Percentiles rank a stretch among this genome's conserved stretches.
phyloP scores from a whole-genome alignment of 2,329 filamentous ascomycete genomes.

The Dothideomycetes sp. region DNA sequence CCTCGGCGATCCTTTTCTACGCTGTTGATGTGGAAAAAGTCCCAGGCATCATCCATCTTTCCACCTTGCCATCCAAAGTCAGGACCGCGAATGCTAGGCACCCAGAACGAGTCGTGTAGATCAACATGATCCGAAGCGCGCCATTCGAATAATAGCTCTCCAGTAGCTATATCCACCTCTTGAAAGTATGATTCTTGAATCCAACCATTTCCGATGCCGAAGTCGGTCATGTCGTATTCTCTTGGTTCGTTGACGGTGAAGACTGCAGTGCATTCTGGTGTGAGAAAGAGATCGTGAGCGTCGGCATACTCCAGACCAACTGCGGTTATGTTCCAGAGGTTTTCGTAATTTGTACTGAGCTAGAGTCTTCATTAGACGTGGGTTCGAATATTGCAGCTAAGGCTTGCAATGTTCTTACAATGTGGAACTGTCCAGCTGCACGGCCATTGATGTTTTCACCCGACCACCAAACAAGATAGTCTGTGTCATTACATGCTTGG shows the following conservation, averaged over 20 bases:
- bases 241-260: conserved; percentile 30
- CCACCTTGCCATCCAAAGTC: conserved; percentile 19
- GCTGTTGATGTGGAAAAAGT: conserved; percentile 44
- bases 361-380: neutral
- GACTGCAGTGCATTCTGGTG: conserved; percentile 27
- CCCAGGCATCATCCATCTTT: conserved; percentile 27
- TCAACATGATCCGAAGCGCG: conserved; percentile 24
- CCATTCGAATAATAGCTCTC: conserved; percentile 29
- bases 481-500: conserved; percentile 1
- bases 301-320: conserved; percentile 26
- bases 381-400: neutral
- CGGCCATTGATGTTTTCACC: conserved; percentile 1
- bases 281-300: conserved; percentile 33
- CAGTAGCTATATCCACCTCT: conserved; percentile 29
- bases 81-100: conserved; percentile 17
- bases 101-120: conserved; percentile 17
- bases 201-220: conserved; percentile 21
- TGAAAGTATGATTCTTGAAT: conserved; percentile 35
- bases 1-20: conserved; percentile 36
- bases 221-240: conserved; percentile 16
- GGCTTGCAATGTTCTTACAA: neutral
- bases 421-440: neutral
- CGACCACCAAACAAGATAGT: conserved; percentile 6
- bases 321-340: conserved; percentile 16
- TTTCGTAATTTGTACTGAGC: conserved; percentile 16